phyloP scores from a whole-genome alignment of 2,329 filamentous ascomycete genomes.

The Monosporascus sp. region DNA sequence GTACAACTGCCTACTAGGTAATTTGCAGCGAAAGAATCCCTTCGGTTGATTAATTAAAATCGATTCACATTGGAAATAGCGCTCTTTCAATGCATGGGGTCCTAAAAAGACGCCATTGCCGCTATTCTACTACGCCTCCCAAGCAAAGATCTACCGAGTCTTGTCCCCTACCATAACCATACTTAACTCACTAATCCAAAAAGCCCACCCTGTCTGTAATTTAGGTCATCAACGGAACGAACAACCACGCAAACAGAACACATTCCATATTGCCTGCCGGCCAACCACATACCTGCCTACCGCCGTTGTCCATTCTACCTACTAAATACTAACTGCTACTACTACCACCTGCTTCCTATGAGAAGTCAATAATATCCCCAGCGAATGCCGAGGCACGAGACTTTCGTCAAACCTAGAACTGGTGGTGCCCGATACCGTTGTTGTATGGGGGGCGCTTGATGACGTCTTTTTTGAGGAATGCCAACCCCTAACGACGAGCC shows the following conservation, averaged over 20 bases:
- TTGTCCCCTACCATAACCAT: too few relatives aligned
- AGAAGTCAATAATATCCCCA: background rate
- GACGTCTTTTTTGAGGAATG: background rate
- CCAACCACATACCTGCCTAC: too few relatives aligned
- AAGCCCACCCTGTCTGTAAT: background rate
- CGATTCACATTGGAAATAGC: too few relatives aligned
- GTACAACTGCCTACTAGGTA: too few relatives aligned
- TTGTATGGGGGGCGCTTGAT: background rate
- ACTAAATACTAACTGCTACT: background rate
- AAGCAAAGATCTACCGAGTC: too few relatives aligned
- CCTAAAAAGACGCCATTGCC: too few relatives aligned
- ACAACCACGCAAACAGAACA: background rate
- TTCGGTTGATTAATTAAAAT: too few relatives aligned
- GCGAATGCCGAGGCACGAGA: background rate
- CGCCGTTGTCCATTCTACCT: background rate
- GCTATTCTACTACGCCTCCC: too few relatives aligned
- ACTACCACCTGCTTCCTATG: background rate
- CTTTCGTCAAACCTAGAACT: background rate
- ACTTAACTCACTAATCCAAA: too few relatives aligned
- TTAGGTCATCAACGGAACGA: background rate
- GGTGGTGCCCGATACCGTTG: background rate
- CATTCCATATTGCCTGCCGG: background rate
- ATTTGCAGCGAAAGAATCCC: too few relatives aligned
- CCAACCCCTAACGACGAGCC: background rate
- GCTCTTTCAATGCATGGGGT: too few relatives aligned